Evolutionary conservation across 208 protist genomes (phyloP), one percentile per base, ranked within the genome.

Genomic region (Balamuthia mandrillaris): DNA sequence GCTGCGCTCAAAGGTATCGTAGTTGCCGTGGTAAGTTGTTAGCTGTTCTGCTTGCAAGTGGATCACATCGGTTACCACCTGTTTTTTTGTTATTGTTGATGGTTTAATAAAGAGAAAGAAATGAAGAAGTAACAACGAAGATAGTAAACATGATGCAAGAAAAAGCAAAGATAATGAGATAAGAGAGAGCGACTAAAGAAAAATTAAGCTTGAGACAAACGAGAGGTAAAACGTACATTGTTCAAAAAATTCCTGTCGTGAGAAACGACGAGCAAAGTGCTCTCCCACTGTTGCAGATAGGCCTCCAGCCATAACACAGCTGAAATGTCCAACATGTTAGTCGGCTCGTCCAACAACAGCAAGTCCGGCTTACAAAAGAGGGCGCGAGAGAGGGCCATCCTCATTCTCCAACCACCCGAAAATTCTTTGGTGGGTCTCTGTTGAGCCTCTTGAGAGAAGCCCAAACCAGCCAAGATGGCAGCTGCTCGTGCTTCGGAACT

Each of bases 331-430:
- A 98, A 75, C 58, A 85, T 85, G 88, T 99, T 99, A 18, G 97
- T 98, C 21, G 97, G 97, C 91, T 99, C 79, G 29, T 85, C 79
- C 21, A 85, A 60, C 35, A 85, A 45, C 60, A 85, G 44, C 60
- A 85, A 27, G 33, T 85, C 79, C 39, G 79, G 79, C 49, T 74
- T 39, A 75, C 56, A 75, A 42, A 85, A 85, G 16, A 85, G 61
- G 9, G 79, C 79, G 10, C 77, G 41, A n/a, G 97, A 96, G 5
- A 99, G 94, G 16, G 96, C 96, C 60, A 98, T 96, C 68, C 97
- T 95, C 97, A 99, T 98, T 54, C 97, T 90, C 97, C 97, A 99
- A 68, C 97, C 97, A 91, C 97, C 97, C 42, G 95, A 98, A 18
- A 94, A 88, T 54, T 92, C 85, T 27, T 86, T 86, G 0, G 84